These are phyloP conservation scores for Xylariaceae sp. DNA, from an alignment of 2,329 filamentous ascomycete species.

Conservation along the genomic window DNA sequence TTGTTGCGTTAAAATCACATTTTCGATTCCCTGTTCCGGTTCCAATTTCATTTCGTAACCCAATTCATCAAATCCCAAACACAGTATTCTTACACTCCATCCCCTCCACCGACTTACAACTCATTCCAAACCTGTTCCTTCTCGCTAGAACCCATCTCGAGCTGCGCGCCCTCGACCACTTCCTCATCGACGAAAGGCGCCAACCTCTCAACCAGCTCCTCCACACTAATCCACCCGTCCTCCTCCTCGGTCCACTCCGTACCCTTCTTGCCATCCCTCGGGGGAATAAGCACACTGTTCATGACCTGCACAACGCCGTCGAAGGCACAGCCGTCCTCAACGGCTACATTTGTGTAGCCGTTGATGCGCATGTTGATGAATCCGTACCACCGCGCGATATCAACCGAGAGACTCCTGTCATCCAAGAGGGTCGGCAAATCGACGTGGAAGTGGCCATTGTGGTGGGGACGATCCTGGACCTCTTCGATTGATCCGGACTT, in stretches of 20 bases:
- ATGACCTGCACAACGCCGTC: constrained; percentile 85
- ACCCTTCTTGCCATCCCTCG: constrained; percentile 48
- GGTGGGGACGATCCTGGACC: constrained; percentile 28
- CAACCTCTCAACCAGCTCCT: constrained; percentile 20
- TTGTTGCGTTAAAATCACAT: too few species aligned
- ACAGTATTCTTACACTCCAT: too few species aligned
- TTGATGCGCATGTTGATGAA: constrained; percentile 74
- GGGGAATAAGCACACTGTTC: constrained; percentile 71
- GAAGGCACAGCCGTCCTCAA: constrained; percentile 68
- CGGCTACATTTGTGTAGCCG: constrained; percentile 61
- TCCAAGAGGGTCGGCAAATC: constrained; percentile 72
- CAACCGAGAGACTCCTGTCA: constrained; percentile 65
- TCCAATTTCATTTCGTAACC: too few species aligned
- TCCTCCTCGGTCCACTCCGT: constrained; percentile 55
- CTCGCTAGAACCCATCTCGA: neutral
- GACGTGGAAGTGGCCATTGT: constrained; percentile 57
- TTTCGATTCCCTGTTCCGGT: too few species aligned
- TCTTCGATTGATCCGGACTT: constrained; percentile 21
- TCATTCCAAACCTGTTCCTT: constrained; percentile 19
- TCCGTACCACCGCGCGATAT: constrained; percentile 66
- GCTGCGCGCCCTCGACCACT: constrained; percentile 3
- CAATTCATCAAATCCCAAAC: too few species aligned
- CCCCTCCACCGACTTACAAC: constrained; percentile 9
- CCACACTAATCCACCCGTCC: constrained; percentile 39
- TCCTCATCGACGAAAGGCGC: constrained; percentile 40